Base-by-base conservation (phyloP, 768 basidiomycete species). In the Suillus lakei region DNA sequence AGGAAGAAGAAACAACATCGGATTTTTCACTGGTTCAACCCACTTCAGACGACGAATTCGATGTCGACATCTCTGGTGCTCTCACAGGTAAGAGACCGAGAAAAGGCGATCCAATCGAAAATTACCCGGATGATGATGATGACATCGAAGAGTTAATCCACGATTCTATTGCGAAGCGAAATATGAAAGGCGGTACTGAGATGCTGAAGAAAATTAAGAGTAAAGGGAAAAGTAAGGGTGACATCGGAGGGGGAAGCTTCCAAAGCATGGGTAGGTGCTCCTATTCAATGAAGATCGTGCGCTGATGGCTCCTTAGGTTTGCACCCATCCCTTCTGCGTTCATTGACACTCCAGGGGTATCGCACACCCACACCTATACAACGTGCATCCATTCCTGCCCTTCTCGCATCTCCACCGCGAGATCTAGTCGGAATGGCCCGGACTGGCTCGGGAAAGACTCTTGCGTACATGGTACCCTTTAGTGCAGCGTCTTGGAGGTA, bases 361-460 rank as follows among this genome's bases (percentile, higher is more conserved):
- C 91, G 93, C 41, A 91, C 90, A 51, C 98, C 98, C 16, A 99
- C 98, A 0, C 98, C 98, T 0, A 99, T 99, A 59, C 98, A 99
- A 77, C 88, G 97, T 7, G 84, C 92, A 28, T 82, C 95, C 3
- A 93, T 99, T 53, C 98, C 98, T 7, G 82, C 89, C 23, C 86
- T 98, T 48, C 86, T 99, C 44, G 78, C 90, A 15, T 88, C 85
- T 48, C 95, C 96, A 46, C 95, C 96, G 10, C 84, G 92, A 61
- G 96, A 98, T 78, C 88, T 99, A 16, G 95, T 99, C 16, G 97
- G 95, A 48, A 99, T 99, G 98, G 97, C 98, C 43, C 87, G 98
- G 43, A 99, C 98, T 5, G 98, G 98, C 48, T 98, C 96, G 2
- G 98, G 98, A 66, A 99, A 99, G 80, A 96, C 96, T 12, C 86